Evolutionary conservation across 257 asterid genomes (phyloP).

Genomic region (Solanum arcanum): DNA sequence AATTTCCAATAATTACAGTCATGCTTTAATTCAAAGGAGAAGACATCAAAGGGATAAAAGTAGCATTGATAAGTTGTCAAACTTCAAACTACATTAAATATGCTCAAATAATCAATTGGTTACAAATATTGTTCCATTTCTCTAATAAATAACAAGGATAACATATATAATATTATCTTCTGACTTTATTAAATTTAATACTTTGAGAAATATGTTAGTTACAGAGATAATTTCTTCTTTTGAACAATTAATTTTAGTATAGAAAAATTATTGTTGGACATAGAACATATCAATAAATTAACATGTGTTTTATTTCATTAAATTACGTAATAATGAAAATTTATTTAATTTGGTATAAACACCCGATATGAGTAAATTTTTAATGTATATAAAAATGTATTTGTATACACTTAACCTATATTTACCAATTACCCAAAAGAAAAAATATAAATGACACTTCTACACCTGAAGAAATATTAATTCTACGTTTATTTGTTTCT

Average conservation of each 20-base stretch:
- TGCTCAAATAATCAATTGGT: background rate
- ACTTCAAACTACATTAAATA: background rate
- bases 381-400: background rate
- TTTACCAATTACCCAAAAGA: background rate
- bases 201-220: no score
- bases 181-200: no score
- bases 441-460: background rate
- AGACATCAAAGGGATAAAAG: background rate
- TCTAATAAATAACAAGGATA: no score
- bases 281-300: no score
- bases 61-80: background rate
- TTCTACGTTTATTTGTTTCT: background rate
- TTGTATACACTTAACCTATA: background rate
- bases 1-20: background rate
- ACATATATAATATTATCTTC: no score
- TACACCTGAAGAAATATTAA: background rate
- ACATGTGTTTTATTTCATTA: no score
- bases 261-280: no score
- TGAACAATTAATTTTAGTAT: no score
- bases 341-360: no score
- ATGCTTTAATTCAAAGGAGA: background rate
- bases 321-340: no score
- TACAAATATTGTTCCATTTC: background rate
- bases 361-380: background rate
- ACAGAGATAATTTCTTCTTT: no score